These are phyloP conservation scores for Micractinium sp. DNA, from an alignment of 139 green algal species.

Conservation along the genomic window DNA sequence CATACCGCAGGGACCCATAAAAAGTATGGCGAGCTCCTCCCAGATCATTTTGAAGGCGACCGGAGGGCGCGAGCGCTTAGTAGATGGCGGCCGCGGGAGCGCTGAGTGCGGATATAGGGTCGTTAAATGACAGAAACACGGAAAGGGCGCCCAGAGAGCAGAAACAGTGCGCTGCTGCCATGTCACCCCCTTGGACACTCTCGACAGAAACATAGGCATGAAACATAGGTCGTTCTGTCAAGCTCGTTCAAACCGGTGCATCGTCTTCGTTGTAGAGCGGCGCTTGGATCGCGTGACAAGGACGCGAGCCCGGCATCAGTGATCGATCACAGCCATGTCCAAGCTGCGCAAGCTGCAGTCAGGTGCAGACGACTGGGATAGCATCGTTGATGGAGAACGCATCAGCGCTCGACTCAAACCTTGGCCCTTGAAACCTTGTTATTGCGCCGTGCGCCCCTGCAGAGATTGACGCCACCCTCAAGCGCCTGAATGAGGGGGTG, in stretches of 20 bases:
- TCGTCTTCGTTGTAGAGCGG: neutral
- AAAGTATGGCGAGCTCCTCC: neutral
- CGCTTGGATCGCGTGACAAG: neutral
- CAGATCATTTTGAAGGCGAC: neutral
- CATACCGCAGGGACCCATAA: neutral
- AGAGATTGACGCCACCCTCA: slow-evolving; percentile 90
- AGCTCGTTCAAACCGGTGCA: neutral
- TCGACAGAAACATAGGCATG: neutral
- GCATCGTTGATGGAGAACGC: neutral
- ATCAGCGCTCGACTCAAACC: neutral
- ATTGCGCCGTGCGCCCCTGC: neutral
- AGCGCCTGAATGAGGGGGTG: slow-evolving; percentile 91
- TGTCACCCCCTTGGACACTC: neutral
- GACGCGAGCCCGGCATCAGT: neutral
- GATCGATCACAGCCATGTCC: neutral
- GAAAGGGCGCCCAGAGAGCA: neutral
- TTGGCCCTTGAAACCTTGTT: no score
- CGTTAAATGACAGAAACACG: neutral
- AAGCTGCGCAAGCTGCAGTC: slow-evolving; percentile 21
- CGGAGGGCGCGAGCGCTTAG: no score
- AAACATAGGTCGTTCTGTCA: neutral
- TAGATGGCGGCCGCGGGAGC: no score
- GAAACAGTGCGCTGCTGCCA: neutral
- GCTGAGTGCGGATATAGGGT: neutral
- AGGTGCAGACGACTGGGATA: neutral